Evolutionary conservation across 148 eudicot genomes (phyloP), one percentile per base, ranked within the genome.

Genomic region (Rhododendron mucronatum): DNA sequence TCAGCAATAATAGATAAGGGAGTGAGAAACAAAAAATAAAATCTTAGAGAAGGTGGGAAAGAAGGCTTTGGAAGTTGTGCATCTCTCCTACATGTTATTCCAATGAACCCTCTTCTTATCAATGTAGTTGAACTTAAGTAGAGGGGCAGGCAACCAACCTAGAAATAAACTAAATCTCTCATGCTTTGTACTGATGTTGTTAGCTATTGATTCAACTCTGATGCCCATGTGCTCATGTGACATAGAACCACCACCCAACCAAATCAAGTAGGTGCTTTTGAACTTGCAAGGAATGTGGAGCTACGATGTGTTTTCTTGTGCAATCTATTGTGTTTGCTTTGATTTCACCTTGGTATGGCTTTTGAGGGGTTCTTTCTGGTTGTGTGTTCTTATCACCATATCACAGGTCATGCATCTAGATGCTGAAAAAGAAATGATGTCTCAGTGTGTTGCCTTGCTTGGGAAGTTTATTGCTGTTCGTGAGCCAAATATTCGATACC

Each of bases 361-460:
- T 80, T 80, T 75, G 82, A 82, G 73, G 53, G 80, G 59, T 75
- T 39, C 84, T 51, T 84, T 80, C 37, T 81, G 39, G 67, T 51
- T 76, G 44, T 81, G 80, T 80, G 50, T 80, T 81, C 9, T 41
- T 69, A 78, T 84, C 28, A 47, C 75, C 28, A 59, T 84, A 37
- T 84, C n/a, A 80, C 94, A 97, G 99, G 99, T 97, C 80, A 97
- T 97, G 99, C 99, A 97, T 91, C 98, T 97, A 88, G 99, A 97
- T 93, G 98, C 99, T 89, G 99, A 97, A 88, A 94, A 97, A 87
- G 99, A 97, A 90, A 97, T 97, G 99, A 97, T 97, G 99, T 97
- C 99, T 48, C 99, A 97, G 85, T 97, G 99, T 91, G 99, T 97
- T 91, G 99, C 99, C 65, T 92, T 97, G 93, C 99, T 97, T 84